phyloP scores from a whole-genome alignment of 2,329 filamentous ascomycete genomes.

The Colletotrichum sp. region DNA sequence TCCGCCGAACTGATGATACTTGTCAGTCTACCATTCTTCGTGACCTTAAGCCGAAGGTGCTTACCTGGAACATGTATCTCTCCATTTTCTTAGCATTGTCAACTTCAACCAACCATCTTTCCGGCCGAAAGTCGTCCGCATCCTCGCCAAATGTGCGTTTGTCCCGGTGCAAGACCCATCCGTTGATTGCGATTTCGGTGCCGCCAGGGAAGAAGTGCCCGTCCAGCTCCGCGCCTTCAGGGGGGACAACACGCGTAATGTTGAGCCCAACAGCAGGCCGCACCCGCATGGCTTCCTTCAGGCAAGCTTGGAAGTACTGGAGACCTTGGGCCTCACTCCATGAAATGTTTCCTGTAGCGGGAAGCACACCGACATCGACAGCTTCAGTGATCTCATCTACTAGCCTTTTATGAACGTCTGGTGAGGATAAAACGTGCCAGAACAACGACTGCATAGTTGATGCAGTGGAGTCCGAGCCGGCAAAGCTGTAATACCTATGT shows the following conservation, averaged over 20 bases:
- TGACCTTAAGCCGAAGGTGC: not conserved
- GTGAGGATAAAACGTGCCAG: slow-evolving; percentile 51
- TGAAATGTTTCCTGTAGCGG: slow-evolving; percentile 45
- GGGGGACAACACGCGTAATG: slow-evolving; percentile 56
- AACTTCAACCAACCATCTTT: slow-evolving; percentile 57
- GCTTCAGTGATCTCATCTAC: slow-evolving; percentile 49
- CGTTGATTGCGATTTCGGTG: slow-evolving; percentile 58
- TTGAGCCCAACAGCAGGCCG: slow-evolving; percentile 59
- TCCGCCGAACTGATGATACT: slow-evolving; percentile 51
- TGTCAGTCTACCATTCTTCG: not conserved
- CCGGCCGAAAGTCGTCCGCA: slow-evolving; percentile 56
- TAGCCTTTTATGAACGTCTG: slow-evolving; percentile 43
- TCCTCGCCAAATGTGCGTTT: slow-evolving; percentile 54
- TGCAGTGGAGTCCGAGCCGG: slow-evolving; percentile 66
- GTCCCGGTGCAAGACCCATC: slow-evolving; percentile 58
- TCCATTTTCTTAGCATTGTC: slow-evolving; percentile 53
- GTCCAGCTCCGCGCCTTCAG: slow-evolving; percentile 55
- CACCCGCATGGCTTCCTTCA: slow-evolving; percentile 61
- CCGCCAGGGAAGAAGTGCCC: slow-evolving; percentile 57
- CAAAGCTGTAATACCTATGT: slow-evolving; percentile 45
- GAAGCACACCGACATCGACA: slow-evolving; percentile 36
- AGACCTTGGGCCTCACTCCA: slow-evolving; percentile 54
- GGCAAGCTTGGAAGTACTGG: slow-evolving; percentile 60
- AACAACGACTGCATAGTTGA: slow-evolving; percentile 64
- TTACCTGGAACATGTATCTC: slow-evolving; percentile 60